Evolutionary conservation across 2,329 filamentous ascomycete genomes (phyloP).

Genomic region (Lasiodiplodia sp.): DNA sequence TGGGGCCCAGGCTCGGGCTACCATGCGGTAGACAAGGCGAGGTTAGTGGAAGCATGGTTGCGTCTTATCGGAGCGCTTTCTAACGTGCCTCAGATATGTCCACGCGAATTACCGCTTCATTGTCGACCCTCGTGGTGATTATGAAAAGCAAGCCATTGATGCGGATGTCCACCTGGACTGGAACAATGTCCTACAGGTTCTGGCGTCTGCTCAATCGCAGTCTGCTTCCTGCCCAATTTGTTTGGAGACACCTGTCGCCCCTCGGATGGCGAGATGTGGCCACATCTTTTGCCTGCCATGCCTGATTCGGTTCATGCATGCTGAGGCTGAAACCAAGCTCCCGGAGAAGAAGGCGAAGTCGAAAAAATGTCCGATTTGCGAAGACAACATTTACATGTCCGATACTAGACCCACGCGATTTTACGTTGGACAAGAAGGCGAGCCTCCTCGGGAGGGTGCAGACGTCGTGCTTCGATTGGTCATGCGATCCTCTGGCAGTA

Average conservation of each 20-base stretch:
- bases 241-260: constrained; percentile 88
- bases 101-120: constrained; percentile 98
- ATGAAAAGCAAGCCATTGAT: constrained; percentile 80
- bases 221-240: constrained; percentile 92
- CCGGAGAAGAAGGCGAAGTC: constrained; percentile 77
- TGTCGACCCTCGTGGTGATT: constrained; percentile 81
- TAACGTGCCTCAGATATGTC: constrained; percentile 67
- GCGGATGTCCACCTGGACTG: constrained; percentile 91
- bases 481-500: constrained; percentile 79
- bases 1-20: constrained; percentile 90
- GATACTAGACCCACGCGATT: constrained; percentile 90
- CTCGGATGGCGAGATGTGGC: constrained; percentile 95
- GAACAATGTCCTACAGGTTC: constrained; percentile 87
- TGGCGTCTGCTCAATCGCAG: constrained; percentile 90
- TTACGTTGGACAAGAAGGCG: constrained; percentile 86
- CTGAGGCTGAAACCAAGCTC: constrained; percentile 69
- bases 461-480: constrained; percentile 91
- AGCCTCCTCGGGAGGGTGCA: constrained; percentile 79
- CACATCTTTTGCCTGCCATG: constrained; percentile 97
- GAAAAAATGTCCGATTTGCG: constrained; percentile 97
- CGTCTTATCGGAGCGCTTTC: neutral
- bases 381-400: constrained; percentile 89
- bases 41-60: constrained; percentile 60
- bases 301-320: constrained; percentile 94
- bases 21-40: constrained; percentile 88